A percentile compares a stretch with the other conserved stretches of the same genome.
Evolutionary conservation across 345 rosid species (phyloP).

Genomic region (Clausena lansium): DNA sequence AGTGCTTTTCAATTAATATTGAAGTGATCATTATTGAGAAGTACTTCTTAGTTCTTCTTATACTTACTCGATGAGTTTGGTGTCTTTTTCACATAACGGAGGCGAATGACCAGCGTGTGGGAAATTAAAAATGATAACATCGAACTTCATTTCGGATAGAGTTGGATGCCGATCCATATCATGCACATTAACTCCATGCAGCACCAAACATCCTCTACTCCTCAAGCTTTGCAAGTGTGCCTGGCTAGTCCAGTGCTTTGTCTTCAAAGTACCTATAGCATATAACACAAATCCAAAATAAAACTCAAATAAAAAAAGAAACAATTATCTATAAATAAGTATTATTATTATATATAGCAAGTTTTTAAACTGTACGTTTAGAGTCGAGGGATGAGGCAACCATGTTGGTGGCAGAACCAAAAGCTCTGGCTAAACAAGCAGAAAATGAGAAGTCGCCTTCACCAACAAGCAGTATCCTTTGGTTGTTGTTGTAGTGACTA

Average conservation of each 20-base stretch:
- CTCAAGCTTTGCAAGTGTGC: neutral
- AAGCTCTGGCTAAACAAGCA: constrained; percentile 9
- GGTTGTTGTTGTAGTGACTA: constrained; percentile 4
- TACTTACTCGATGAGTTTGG: neutral
- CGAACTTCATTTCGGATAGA: constrained; percentile 4
- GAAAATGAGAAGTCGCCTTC: constrained; percentile 26
- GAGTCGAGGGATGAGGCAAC: constrained; percentile 20
- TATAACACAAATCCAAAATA: too few relatives aligned
- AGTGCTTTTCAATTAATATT: too few relatives aligned
- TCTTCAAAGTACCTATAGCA: neutral
- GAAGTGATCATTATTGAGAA: too few relatives aligned
- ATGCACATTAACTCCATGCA: constrained; percentile 9
- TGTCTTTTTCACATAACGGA: neutral
- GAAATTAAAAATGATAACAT: constrained; percentile 15
- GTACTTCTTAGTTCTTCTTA: too few relatives aligned
- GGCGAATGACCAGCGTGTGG: constrained; percentile 11
- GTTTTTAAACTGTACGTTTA: neutral
- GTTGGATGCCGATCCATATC: neutral
- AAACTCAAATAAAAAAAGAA: too few relatives aligned
- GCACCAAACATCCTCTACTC: constrained; percentile 2
- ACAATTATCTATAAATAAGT: too few relatives aligned
- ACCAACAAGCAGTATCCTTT: constrained; percentile 20
- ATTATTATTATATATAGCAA: too few relatives aligned
- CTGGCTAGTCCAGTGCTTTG: constrained; percentile 8
- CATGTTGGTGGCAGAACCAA: constrained; percentile 17